A percentile compares a stretch with the other conserved stretches of the same genome.
Evolutionary conservation across 2,329 filamentous ascomycete species (phyloP).

Genomic region (Monascus ruber): DNA sequence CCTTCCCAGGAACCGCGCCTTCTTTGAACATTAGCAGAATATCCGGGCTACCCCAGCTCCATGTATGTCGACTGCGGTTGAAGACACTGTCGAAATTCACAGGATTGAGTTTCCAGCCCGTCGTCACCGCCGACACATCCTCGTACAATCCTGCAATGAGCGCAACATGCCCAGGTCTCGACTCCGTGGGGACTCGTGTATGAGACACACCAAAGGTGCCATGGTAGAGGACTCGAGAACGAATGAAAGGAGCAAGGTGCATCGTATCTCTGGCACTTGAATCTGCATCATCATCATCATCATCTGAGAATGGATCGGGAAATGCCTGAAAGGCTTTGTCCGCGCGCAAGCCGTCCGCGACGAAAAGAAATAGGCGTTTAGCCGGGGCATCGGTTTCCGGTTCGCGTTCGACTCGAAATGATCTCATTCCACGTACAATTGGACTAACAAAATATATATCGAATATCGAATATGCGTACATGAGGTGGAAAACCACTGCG

Average conservation of each 20-base stretch:
- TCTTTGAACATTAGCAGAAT: constrained; percentile 95
- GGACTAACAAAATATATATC: constrained; percentile 98
- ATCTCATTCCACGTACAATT: constrained; percentile 88
- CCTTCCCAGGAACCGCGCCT: constrained; percentile 75
- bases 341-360: constrained; percentile 92
- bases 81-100: constrained; percentile 99
- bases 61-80: constrained; percentile 91
- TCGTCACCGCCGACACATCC: constrained; percentile 93
- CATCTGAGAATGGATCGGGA: constrained; percentile 64
- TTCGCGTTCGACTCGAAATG: constrained; percentile 59
- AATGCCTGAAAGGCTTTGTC: constrained; percentile 96
- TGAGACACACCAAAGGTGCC: constrained; percentile 97
- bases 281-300: constrained; percentile 15
- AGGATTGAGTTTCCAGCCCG: constrained; percentile 96
- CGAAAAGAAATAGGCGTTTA: constrained; percentile 81
- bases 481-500: constrained; percentile 81
- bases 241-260: constrained; percentile 80
- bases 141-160: constrained; percentile 95
- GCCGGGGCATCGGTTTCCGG: constrained; percentile 59
- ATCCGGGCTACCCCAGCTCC: constrained; percentile 98
- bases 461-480: constrained; percentile 94
- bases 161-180: constrained; percentile 88
- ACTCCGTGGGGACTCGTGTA: constrained; percentile 93
- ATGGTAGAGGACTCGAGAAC: constrained; percentile 74
- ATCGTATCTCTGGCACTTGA: constrained; percentile 40